Conservation (phyloP, 371 early-diverging fungal genomes). For the Actinomortierella ambigua region DNA sequence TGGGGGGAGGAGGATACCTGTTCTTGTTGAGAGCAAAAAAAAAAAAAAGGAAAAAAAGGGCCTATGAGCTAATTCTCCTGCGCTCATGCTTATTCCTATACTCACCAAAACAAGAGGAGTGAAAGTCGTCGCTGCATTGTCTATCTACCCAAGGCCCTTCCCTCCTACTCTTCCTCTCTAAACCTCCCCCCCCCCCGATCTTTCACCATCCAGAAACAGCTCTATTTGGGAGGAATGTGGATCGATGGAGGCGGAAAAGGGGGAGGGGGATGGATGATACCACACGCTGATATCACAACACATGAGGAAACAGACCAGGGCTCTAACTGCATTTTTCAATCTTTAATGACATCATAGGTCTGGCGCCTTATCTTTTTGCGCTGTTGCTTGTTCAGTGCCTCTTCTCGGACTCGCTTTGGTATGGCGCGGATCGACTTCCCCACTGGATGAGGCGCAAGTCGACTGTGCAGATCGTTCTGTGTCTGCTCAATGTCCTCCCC, state of each 20-base stretch:
- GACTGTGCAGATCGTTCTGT: slow-evolving; percentile 54
- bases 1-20: too few relatives aligned
- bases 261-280: neutral
- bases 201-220: too few relatives aligned
- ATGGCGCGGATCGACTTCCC: slow-evolving; percentile 42
- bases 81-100: neutral
- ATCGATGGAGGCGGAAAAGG: neutral
- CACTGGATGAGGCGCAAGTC: slow-evolving; percentile 55
- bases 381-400: slow-evolving; percentile 61
- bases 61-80: neutral
- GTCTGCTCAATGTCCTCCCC: slow-evolving; percentile 56
- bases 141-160: too few relatives aligned
- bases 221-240: too few relatives aligned
- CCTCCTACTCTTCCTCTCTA: too few relatives aligned
- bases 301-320: neutral
- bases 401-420: slow-evolving; percentile 53
- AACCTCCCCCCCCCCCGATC: too few relatives aligned
- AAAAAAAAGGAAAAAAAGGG: neutral
- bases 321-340: neutral
- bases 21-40: too few relatives aligned
- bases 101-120: neutral
- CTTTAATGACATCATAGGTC: slow-evolving; percentile 46
- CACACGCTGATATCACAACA: neutral
- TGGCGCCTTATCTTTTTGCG: slow-evolving; percentile 62
- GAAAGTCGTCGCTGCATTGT: too few relatives aligned